Conservation (phyloP, 257 asterid genomes). For the Anisodus acutangulus region DNA sequence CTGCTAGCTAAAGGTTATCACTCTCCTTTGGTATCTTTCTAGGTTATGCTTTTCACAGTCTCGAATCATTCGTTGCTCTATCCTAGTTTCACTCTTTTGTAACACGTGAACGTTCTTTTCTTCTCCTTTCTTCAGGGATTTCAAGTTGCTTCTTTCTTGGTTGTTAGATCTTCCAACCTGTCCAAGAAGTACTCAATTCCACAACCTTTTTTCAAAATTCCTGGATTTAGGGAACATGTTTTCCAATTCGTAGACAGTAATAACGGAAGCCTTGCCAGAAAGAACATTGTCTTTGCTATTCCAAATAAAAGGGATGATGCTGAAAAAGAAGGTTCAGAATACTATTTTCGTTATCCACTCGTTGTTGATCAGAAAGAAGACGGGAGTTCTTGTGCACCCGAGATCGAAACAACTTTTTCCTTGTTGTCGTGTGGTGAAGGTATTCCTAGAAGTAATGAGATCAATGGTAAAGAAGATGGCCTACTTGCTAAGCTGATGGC, state of each 20-base stretch:
- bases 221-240: slow-evolving; percentile 37
- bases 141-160: slow-evolving; percentile 40
- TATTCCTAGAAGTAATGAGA: slow-evolving; percentile 37
- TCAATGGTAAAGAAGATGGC: slow-evolving; percentile 47
- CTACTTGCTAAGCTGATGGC: slow-evolving; percentile 72
- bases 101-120: background rate
- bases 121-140: slow-evolving; percentile 47
- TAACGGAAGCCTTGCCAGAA: slow-evolving; percentile 35
- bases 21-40: background rate
- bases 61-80: slow-evolving; percentile 10
- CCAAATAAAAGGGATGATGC: slow-evolving; percentile 52
- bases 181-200: slow-evolving; percentile 41
- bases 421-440: slow-evolving; percentile 40
- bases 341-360: slow-evolving; percentile 46
- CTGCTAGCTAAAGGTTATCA: background rate
- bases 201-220: slow-evolving; percentile 38
- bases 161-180: slow-evolving; percentile 37
- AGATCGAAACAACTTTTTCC: slow-evolving; percentile 37
- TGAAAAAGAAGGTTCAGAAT: slow-evolving; percentile 42
- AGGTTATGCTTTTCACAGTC: background rate
- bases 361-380: slow-evolving; percentile 30
- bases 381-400: slow-evolving; percentile 35
- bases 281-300: slow-evolving; percentile 45
- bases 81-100: slow-evolving; percentile 16
- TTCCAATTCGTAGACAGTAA: slow-evolving; percentile 36